Evolutionary conservation across 331 rosid genomes (phyloP).

Genomic region (Saraca asoca): DNA sequence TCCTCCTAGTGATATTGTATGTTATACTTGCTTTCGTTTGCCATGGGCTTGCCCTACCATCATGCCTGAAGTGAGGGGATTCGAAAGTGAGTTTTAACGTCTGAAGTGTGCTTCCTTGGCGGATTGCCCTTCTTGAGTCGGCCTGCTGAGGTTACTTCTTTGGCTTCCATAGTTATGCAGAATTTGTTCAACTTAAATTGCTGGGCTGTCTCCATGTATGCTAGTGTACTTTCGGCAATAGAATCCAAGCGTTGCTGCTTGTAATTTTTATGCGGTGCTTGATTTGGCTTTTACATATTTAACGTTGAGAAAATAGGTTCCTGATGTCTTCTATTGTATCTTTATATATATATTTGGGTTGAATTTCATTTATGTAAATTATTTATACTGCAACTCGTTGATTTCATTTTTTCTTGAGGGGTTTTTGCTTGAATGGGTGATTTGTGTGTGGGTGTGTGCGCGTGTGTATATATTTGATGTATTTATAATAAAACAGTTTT

Average conservation of each 20-base stretch:
- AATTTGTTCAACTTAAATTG: conserved; percentile 36
- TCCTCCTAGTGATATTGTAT: conserved; percentile 71
- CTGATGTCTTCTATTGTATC: conserved; percentile 19
- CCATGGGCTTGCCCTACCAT: conserved; percentile 75
- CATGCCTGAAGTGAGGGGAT: conserved; percentile 61
- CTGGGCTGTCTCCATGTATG: conserved; percentile 31
- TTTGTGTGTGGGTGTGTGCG: too few relatives aligned
- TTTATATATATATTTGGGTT: conserved; percentile 23
- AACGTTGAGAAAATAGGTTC: conserved; percentile 1
- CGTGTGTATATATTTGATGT: too few relatives aligned
- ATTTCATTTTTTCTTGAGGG: neutral
- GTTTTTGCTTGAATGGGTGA: too few relatives aligned
- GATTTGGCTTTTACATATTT: conserved; percentile 25
- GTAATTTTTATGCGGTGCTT: conserved; percentile 31
- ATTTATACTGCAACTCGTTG: conserved; percentile 15
- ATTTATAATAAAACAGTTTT: too few relatives aligned
- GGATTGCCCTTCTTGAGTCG: too few relatives aligned
- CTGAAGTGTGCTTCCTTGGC: too few relatives aligned
- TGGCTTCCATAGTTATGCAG: conserved; percentile 31
- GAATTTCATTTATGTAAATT: neutral
- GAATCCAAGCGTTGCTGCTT: conserved; percentile 35
- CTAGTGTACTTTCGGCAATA: conserved; percentile 37
- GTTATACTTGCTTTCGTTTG: conserved; percentile 85
- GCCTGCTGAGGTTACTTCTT: conserved; percentile 7
- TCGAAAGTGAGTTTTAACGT: conserved; percentile 6